Percentiles rank a stretch among this genome's conserved stretches.
phyloP scores from a whole-genome alignment of 768 basidiomycete species.

The Termitomyces sp. region DNA sequence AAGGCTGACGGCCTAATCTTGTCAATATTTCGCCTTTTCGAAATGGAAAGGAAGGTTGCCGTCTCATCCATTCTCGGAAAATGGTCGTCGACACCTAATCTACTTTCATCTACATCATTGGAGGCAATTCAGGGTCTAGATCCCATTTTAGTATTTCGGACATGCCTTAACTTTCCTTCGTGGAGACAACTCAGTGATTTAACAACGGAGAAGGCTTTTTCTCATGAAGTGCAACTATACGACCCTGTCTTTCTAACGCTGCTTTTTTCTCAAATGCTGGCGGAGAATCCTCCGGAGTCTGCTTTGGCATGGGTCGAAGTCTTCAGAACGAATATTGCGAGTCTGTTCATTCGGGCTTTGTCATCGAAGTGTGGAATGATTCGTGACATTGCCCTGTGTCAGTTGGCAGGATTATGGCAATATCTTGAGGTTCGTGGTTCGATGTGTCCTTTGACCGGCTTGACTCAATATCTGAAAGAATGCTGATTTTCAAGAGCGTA shows the following conservation, averaged over 20 bases:
- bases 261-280: slow-evolving; percentile 61
- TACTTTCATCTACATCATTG: slow-evolving; percentile 39
- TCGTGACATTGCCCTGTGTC: slow-evolving; percentile 54
- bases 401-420: slow-evolving; percentile 56
- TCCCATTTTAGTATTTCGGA: slow-evolving; percentile 58
- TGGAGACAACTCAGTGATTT: slow-evolving; percentile 52
- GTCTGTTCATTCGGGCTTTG: slow-evolving; percentile 66
- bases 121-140: slow-evolving; percentile 73
- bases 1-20: slow-evolving; percentile 52
- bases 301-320: slow-evolving; percentile 82
- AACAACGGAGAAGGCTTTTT: too few relatives aligned
- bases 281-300: slow-evolving; percentile 49
- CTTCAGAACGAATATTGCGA: slow-evolving; percentile 73
- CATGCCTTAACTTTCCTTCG: too few relatives aligned
- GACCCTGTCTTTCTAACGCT: slow-evolving; percentile 76
- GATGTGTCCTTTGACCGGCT: neutral
- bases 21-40: too few relatives aligned
- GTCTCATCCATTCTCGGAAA: slow-evolving; percentile 52
- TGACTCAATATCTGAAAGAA: slow-evolving; percentile 21
- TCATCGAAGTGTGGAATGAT: slow-evolving; percentile 59
- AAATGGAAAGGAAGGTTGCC: slow-evolving; percentile 61
- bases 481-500: slow-evolving; percentile 72
- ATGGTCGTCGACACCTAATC: slow-evolving; percentile 54
- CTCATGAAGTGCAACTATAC: slow-evolving; percentile 59
- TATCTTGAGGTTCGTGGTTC: slow-evolving; percentile 51